Conservation (phyloP, 2,329 filamentous ascomycete genomes). For the Nemania sp. region DNA sequence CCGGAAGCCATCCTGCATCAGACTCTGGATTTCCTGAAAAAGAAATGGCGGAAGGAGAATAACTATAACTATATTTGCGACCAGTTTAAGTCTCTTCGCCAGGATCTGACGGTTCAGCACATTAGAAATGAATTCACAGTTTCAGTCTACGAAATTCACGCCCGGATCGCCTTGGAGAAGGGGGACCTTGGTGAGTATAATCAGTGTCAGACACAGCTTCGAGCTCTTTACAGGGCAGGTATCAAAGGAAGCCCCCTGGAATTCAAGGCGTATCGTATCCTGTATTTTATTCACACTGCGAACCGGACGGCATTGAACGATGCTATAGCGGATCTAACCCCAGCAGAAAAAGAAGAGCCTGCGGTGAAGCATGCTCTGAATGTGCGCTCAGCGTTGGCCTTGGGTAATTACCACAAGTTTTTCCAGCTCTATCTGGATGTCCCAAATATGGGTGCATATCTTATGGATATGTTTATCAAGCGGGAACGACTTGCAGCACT, state of each 20-base stretch:
- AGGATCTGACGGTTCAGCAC: constrained; percentile 96
- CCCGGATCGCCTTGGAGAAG: constrained; percentile 95
- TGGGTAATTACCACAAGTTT: constrained; percentile 97
- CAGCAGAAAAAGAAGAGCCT: constrained; percentile 86
- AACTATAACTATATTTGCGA: constrained; percentile 99
- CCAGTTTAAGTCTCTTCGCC: constrained; percentile 97
- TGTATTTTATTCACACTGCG: constrained; percentile 99
- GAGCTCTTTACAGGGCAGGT: constrained; percentile 84
- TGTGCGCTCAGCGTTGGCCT: constrained; percentile 86
- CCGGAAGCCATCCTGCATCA: constrained; percentile 79
- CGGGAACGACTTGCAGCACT: constrained; percentile 90
- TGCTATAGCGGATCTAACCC: constrained; percentile 96
- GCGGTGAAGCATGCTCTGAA: constrained; percentile 89
- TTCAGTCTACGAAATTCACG: constrained; percentile 95
- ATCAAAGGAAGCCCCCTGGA: constrained; percentile 89
- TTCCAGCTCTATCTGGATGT: constrained; percentile 95
- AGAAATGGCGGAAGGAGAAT: constrained; percentile 90
- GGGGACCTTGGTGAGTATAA: constrained; percentile 99
- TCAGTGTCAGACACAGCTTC: constrained; percentile 98
- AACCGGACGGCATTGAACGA: constrained; percentile 98
- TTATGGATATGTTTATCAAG: constrained; percentile 99
- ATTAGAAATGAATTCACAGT: constrained; percentile 97
- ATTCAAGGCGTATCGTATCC: constrained; percentile 98
- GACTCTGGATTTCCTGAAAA: constrained; percentile 85
- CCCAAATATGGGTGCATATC: constrained; percentile 94